phyloP scores from a whole-genome alignment of 495 filamentous ascomycete species.

The Aspergillus sclerotioniger region DNA sequence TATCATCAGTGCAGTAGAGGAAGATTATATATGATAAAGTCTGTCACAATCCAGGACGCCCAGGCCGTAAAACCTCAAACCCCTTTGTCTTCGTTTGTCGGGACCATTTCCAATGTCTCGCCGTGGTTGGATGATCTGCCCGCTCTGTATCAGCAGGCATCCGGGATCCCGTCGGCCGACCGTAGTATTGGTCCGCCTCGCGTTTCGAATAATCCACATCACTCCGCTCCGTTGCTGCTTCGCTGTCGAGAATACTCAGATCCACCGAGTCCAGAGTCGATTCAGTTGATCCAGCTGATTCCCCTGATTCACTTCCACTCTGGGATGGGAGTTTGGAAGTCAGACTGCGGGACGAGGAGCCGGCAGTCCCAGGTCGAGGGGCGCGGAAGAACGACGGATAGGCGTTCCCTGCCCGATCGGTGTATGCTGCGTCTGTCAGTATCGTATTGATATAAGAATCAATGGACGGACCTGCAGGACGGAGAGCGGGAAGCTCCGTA shows the following conservation, averaged over 20 bases:
- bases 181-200: slow-evolving; percentile 17
- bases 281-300: no score
- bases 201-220: slow-evolving; percentile 14
- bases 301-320: neutral
- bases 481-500: slow-evolving; percentile 12
- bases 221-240: neutral
- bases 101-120: neutral
- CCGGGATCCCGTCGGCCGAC: neutral
- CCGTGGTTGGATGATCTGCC: neutral
- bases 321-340: slow-evolving; percentile 1
- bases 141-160: neutral
- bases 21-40: no score
- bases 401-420: neutral
- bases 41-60: neutral
- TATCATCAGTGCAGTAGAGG: no score
- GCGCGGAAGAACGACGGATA: slow-evolving; percentile 10
- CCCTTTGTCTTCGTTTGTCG: slow-evolving; percentile 13
- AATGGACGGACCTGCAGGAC: slow-evolving; percentile 5
- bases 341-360: neutral
- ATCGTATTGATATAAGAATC: no score
- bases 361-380: neutral
- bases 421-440: neutral
- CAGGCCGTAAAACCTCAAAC: slow-evolving; percentile 18
- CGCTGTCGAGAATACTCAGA: neutral
- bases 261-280: slow-evolving; percentile 7